Conservation (phyloP, 139 green algal species). For the Microglena sp. region DNA sequence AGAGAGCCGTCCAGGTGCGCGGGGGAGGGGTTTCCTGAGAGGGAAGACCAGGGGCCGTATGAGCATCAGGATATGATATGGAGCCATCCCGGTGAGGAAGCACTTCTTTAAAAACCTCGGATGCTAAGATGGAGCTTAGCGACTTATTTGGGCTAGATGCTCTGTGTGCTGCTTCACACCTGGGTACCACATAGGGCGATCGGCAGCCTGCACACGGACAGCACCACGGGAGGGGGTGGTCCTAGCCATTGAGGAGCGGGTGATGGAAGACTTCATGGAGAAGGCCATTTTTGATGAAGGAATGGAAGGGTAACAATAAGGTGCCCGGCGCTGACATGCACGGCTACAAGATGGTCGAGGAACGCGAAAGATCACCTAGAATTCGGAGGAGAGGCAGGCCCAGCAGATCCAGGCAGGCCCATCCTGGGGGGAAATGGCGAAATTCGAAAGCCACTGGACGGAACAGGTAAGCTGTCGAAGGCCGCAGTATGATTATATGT, state of each 20-base stretch:
- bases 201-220: background rate
- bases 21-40: slow-evolving; percentile 31
- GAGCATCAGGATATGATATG: too few relatives aligned
- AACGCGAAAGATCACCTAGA: too few relatives aligned
- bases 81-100: background rate
- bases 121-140: background rate
- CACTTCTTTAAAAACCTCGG: background rate
- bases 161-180: slow-evolving; percentile 16
- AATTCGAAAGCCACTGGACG: too few relatives aligned
- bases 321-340: too few relatives aligned
- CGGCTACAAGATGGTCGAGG: too few relatives aligned
- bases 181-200: slow-evolving; percentile 42
- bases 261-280: background rate
- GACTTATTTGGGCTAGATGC: slow-evolving; percentile 16
- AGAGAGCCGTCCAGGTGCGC: slow-evolving; percentile 46
- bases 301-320: too few relatives aligned
- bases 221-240: background rate
- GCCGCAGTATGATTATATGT: too few relatives aligned
- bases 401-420: too few relatives aligned
- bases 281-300: background rate
- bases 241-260: background rate
- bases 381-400: too few relatives aligned
- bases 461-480: too few relatives aligned
- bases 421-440: too few relatives aligned
- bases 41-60: too few relatives aligned